These are phyloP conservation scores for Saksenaea oblongispora DNA, from an alignment of 371 early-diverging fungal genomes.

Conservation along the genomic window DNA sequence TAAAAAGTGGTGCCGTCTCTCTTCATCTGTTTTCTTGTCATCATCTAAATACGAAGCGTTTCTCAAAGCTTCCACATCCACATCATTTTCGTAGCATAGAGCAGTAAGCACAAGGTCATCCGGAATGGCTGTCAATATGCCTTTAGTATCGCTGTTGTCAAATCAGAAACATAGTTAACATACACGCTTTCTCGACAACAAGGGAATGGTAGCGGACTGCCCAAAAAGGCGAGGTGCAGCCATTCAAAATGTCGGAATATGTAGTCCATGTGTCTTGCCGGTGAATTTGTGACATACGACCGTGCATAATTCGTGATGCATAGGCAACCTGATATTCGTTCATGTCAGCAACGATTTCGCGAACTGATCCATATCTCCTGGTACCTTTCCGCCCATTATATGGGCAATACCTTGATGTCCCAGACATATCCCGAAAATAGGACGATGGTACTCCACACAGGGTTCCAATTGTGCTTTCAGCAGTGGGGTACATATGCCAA, in stretches of 20 bases:
- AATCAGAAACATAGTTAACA: slow-evolving; percentile 22
- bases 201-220: slow-evolving; percentile 94
- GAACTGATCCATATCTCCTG: not conserved
- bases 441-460: slow-evolving; percentile 40
- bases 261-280: slow-evolving; percentile 9
- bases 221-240: slow-evolving; percentile 65
- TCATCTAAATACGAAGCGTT: slow-evolving; percentile 36
- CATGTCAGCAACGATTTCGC: not conserved
- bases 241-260: slow-evolving; percentile 53
- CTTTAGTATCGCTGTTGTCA: slow-evolving; percentile 6
- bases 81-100: slow-evolving; percentile 54
- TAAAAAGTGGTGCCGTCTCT: slow-evolving; percentile 26
- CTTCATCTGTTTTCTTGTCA: slow-evolving; percentile 2
- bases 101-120: slow-evolving; percentile 54
- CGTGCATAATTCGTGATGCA: slow-evolving; percentile 83
- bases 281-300: slow-evolving; percentile 73
- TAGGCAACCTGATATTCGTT: slow-evolving; percentile 49
- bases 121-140: slow-evolving; percentile 56
- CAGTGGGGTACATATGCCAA: slow-evolving; percentile 78
- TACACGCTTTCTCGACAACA: slow-evolving; percentile 61
- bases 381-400: slow-evolving; percentile 79
- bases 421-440: slow-evolving; percentile 97
- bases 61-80: slow-evolving; percentile 40
- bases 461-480: slow-evolving; percentile 54
- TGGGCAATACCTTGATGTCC: slow-evolving; percentile 95